These are phyloP conservation scores for Lachnellula suecica DNA, from an alignment of 2,329 filamentous ascomycete species.

Conservation along the genomic window DNA sequence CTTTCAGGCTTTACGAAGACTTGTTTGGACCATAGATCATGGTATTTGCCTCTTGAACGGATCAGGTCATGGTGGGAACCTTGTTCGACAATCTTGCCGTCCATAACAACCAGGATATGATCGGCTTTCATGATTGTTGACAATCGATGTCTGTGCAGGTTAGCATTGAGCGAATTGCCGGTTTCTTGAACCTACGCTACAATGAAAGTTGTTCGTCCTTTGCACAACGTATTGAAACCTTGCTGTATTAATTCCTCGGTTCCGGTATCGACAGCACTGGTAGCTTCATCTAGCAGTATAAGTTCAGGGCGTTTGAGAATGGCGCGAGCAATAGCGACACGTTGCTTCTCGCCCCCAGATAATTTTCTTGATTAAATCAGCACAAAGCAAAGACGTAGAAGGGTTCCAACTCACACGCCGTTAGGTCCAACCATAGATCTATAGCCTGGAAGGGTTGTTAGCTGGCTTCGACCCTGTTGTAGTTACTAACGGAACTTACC, in stretches of 20 bases:
- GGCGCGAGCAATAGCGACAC: slow-evolving; percentile 83
- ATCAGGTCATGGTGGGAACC: slow-evolving; percentile 51
- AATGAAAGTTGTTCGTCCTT: slow-evolving; percentile 47
- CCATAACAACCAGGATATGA: slow-evolving; percentile 51
- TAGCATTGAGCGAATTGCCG: slow-evolving; percentile 5
- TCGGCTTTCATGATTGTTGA: slow-evolving; percentile 55
- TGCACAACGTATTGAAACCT: slow-evolving; percentile 45
- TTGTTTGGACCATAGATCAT: slow-evolving; percentile 51
- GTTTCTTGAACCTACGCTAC: slow-evolving; percentile 28
- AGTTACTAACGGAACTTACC: slow-evolving; percentile 44
- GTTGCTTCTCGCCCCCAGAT: slow-evolving; percentile 83
- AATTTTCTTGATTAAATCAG: slow-evolving; percentile 76
- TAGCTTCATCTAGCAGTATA: slow-evolving; percentile 91
- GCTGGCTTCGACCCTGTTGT: not conserved
- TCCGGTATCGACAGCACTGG: slow-evolving; percentile 89
- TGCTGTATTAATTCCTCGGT: slow-evolving; percentile 90
- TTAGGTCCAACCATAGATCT: slow-evolving; percentile 44
- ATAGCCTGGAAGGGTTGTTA: slow-evolving; percentile 32
- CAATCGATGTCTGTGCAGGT: slow-evolving; percentile 41
- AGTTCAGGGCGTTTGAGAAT: slow-evolving; percentile 93
- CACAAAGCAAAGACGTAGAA: not conserved
- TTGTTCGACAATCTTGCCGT: slow-evolving; percentile 49
- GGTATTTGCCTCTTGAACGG: slow-evolving; percentile 47
- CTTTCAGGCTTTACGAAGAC: slow-evolving; percentile 29
- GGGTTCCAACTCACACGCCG: slow-evolving; percentile 45